Evolutionary conservation across 2,329 filamentous ascomycete genomes (phyloP).

Genomic region (Hypoxylon sp.): DNA sequence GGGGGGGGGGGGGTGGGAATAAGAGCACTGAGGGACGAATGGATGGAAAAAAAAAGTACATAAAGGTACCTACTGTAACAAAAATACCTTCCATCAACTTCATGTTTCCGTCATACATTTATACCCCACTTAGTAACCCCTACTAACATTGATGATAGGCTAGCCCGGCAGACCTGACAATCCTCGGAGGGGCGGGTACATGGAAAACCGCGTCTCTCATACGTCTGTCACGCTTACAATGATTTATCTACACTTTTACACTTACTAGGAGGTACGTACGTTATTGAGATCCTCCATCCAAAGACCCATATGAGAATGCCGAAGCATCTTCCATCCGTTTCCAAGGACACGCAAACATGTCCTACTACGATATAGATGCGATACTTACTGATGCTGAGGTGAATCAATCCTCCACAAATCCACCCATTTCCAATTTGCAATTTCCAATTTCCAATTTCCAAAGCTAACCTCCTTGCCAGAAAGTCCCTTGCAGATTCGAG

Average conservation of each 20-base stretch:
- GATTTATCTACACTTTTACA: background rate
- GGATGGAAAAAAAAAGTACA: too few relatives aligned
- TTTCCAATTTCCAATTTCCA: background rate
- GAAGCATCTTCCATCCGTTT: slow-evolving; percentile 15
- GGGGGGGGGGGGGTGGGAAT: background rate
- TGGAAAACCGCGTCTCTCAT: slow-evolving; percentile 13
- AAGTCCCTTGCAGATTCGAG: slow-evolving; percentile 96
- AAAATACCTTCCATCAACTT: too few relatives aligned
- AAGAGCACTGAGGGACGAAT: too few relatives aligned
- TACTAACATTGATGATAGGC: background rate
- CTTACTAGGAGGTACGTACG: background rate
- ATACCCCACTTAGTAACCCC: background rate
- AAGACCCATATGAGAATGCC: slow-evolving; percentile 15
- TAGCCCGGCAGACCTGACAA: background rate
- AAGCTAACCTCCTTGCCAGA: slow-evolving; percentile 66
- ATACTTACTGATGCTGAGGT: slow-evolving; percentile 90
- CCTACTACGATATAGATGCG: slow-evolving; percentile 87
- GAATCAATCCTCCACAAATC: slow-evolving; percentile 42
- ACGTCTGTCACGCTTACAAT: background rate
- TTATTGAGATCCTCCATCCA: slow-evolving; percentile 11
- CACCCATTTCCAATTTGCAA: background rate
- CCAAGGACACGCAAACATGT: slow-evolving; percentile 62
- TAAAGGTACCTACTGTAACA: background rate
- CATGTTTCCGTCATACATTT: too few relatives aligned
- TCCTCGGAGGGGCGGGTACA: background rate